A percentile compares a stretch with the other conserved stretches of the same genome.
phyloP scores from a whole-genome alignment of 176 grass and related monocot genomes.

The Poa pratensis region DNA sequence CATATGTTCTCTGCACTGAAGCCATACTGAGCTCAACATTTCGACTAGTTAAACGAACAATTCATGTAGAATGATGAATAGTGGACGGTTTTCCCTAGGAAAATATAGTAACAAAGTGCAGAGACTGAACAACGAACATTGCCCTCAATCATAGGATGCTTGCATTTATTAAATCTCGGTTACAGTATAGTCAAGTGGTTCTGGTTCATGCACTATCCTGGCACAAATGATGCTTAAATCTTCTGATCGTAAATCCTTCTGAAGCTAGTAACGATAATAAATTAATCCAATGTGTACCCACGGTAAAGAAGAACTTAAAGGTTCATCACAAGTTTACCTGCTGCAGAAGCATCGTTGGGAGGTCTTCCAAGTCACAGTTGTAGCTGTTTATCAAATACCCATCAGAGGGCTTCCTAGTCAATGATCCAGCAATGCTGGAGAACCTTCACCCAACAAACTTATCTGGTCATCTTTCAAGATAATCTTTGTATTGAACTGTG shows the following conservation, averaged over 20 bases:
- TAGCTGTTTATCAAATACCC: constrained; percentile 62
- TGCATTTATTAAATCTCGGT: background rate
- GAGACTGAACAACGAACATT: constrained; percentile 14
- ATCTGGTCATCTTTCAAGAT: constrained; percentile 86
- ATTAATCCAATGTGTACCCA: background rate
- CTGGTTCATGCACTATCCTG: constrained; percentile 22
- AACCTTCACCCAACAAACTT: constrained; percentile 80
- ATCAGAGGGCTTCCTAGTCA: constrained; percentile 53
- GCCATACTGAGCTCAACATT: background rate
- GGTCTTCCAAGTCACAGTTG: constrained; percentile 92
- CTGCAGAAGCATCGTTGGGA: constrained; percentile 90
- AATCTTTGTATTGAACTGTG: constrained; percentile 80
- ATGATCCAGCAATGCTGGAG: constrained; percentile 71
- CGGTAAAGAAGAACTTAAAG: background rate
- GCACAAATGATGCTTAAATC: constrained; percentile 24
- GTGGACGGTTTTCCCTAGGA: background rate
- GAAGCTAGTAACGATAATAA: constrained; percentile 6
- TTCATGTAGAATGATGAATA: background rate
- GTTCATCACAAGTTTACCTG: constrained; percentile 61
- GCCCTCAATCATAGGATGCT: background rate
- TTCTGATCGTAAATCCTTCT: constrained; percentile 19
- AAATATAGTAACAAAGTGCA: background rate
- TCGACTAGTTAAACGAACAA: background rate
- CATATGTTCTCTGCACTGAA: background rate
- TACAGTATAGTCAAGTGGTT: background rate